Conservation (phyloP, 23 red algal species). For the Gracilaria gracilis region DNA sequence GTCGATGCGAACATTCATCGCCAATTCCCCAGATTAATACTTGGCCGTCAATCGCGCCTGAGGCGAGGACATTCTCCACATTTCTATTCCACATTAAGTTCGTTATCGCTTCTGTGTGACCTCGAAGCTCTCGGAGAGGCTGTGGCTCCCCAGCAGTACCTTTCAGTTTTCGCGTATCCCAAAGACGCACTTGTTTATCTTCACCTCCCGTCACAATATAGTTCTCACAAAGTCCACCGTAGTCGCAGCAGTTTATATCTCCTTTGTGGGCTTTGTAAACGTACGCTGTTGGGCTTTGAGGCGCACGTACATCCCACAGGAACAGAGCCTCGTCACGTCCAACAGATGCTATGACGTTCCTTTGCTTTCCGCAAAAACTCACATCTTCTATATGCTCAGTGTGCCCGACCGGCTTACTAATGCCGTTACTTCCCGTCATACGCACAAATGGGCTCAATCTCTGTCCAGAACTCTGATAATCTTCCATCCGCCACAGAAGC, state of each 20-base stretch:
- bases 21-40: conserved; percentile 85
- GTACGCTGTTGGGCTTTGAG: conserved; percentile 33
- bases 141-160: conserved; percentile 17
- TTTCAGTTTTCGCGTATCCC: conserved; percentile 81
- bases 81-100: conserved; percentile 78
- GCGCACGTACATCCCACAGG: conserved; percentile 76
- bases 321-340: conserved; percentile 61
- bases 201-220: conserved; percentile 76
- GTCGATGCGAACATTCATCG: conserved; percentile 31
- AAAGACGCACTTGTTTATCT: conserved; percentile 74
- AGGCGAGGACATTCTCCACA: conserved; percentile 61
- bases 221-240: conserved; percentile 54
- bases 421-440: conserved; percentile 28
- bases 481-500: conserved; percentile 77
- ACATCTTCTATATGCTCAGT: conserved; percentile 83
- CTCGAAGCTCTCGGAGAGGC: conserved; percentile 50
- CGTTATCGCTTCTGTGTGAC: conserved; percentile 72
- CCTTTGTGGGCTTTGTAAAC: conserved; percentile 71
- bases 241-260: conserved; percentile 89
- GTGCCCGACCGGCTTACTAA: conserved; percentile 54
- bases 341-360: conserved; percentile 59
- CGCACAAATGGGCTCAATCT: conserved; percentile 20
- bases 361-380: conserved; percentile 56
- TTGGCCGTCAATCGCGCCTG: conserved; percentile 74
- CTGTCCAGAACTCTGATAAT: conserved; percentile 51